Evolutionary conservation across 1,284 basidiomycete species (phyloP).

Genomic region (Cryptococcus sp.): DNA sequence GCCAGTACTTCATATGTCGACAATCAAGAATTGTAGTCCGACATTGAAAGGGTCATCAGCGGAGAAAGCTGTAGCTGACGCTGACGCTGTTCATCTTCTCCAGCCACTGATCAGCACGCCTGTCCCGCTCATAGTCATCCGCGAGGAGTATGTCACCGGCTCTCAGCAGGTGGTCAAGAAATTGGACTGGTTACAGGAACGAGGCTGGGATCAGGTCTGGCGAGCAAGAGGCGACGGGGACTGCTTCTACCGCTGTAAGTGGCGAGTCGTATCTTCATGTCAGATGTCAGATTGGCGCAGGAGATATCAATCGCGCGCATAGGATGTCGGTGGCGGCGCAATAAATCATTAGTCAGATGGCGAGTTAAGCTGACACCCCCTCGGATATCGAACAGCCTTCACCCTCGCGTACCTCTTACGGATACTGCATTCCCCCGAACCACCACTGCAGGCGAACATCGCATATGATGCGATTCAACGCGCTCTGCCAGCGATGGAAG

Average conservation of each 20-base stretch:
- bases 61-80: not conserved
- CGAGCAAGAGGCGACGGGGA: slow-evolving; percentile 72
- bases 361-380: not conserved
- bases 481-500: slow-evolving; percentile 61
- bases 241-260: slow-evolving; percentile 74
- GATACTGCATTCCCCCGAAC: slow-evolving; percentile 58
- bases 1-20: slow-evolving; percentile 1
- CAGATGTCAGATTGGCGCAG: too few species aligned
- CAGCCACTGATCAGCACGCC: slow-evolving; percentile 53
- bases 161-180: slow-evolving; percentile 62
- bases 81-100: not conserved
- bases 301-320: too few species aligned
- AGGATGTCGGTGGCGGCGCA: too few species aligned
- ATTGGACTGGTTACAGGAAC: slow-evolving; percentile 63
- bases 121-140: slow-evolving; percentile 46
- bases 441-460: slow-evolving; percentile 58
- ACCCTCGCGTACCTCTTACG: slow-evolving; percentile 68
- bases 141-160: slow-evolving; percentile 66
- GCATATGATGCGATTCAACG: slow-evolving; percentile 62
- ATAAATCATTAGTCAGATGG: not conserved
- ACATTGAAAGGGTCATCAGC: not conserved
- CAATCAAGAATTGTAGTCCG: not conserved
- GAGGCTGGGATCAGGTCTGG: slow-evolving; percentile 66
- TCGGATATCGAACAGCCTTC: slow-evolving; percentile 59
- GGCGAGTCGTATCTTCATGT: not conserved